Evolutionary conservation across 768 basidiomycete genomes (phyloP).

Genomic region (Leucosporidium creatinivorum): DNA sequence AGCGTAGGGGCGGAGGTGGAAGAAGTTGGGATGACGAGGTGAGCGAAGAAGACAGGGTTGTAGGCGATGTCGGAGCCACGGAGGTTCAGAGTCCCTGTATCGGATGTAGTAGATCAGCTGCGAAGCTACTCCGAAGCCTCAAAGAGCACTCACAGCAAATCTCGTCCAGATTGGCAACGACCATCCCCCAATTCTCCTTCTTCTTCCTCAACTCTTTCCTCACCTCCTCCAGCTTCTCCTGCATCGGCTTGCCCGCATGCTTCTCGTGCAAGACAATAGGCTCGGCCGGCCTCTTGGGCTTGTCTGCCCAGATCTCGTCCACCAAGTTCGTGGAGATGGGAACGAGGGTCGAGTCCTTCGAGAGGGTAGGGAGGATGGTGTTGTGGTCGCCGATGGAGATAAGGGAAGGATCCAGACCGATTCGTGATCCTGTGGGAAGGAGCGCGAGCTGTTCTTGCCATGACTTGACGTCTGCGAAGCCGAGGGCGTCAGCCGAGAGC

Average conservation of each 20-base stretch:
- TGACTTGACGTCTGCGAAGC: conserved; percentile 63
- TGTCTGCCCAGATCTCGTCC: conserved; percentile 67
- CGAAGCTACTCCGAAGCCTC: background rate
- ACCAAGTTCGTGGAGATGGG: conserved; percentile 64
- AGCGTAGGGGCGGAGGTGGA: conserved; percentile 50
- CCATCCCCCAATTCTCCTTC: conserved; percentile 50
- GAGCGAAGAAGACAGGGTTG: conserved; percentile 75
- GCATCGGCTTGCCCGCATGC: conserved; percentile 60
- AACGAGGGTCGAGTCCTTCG: conserved; percentile 57
- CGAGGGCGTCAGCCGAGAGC: conserved; percentile 29
- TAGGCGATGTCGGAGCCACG: conserved; percentile 85
- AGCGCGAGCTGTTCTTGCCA: conserved; percentile 82
- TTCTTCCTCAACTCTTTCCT: conserved; percentile 50
- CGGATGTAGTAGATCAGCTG: background rate
- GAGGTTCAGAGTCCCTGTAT: conserved; percentile 69
- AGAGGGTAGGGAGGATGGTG: conserved; percentile 53
- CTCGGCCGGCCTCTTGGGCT: conserved; percentile 63
- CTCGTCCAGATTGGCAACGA: conserved; percentile 86
- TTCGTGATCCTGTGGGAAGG: conserved; percentile 54
- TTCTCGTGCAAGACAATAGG: conserved; percentile 58
- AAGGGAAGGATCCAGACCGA: conserved; percentile 76
- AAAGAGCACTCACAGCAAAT: conserved; percentile 54
- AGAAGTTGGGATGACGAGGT: conserved; percentile 59
- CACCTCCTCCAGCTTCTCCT: conserved; percentile 66
- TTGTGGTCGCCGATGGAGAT: conserved; percentile 67